Evolutionary conservation across 768 basidiomycete species (phyloP).

Genomic region (Hemileccinum impolitum): DNA sequence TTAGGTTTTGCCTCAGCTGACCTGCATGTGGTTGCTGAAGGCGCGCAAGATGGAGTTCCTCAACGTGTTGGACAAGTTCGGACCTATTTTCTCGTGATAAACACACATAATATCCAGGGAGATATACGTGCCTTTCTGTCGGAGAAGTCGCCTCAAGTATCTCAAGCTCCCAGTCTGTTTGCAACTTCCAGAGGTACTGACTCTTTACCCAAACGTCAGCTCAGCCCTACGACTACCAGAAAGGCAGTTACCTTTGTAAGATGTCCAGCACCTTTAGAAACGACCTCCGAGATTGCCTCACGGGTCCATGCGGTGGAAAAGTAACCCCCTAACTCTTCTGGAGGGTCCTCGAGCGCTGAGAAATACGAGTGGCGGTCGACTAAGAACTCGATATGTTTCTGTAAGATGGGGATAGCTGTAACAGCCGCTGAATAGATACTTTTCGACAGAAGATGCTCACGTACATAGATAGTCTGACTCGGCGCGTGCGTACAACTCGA

Average conservation of each 20-base stretch:
- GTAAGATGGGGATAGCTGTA: constrained; percentile 72
- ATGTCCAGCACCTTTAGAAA: constrained; percentile 57
- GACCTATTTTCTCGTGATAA: constrained; percentile 30
- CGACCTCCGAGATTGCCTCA: constrained; percentile 48
- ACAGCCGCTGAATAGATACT: constrained; percentile 16
- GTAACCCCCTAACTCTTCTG: constrained; percentile 50
- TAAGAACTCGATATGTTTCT: constrained; percentile 65
- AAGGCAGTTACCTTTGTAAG: constrained; percentile 51
- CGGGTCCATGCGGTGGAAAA: constrained; percentile 66
- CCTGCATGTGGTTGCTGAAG: constrained; percentile 76
- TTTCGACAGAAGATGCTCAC: constrained; percentile 29
- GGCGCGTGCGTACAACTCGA: constrained; percentile 62
- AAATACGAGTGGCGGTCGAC: constrained; percentile 37
- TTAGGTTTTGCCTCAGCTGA: constrained; percentile 27
- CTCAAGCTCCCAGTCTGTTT: constrained; percentile 73
- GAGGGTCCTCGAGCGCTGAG: constrained; percentile 35
- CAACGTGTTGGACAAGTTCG: constrained; percentile 47
- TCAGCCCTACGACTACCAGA: constrained; percentile 6
- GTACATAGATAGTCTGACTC: constrained; percentile 78
- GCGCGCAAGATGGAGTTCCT: constrained; percentile 59
- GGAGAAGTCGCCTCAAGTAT: constrained; percentile 47
- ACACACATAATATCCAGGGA: neutral
- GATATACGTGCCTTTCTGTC: constrained; percentile 42
- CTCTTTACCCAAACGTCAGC: constrained; percentile 45
- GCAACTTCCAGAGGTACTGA: constrained; percentile 64